phyloP scores from a whole-genome alignment of 202 grass and related monocot genomes.

The Miscanthus sacchariflorus region DNA sequence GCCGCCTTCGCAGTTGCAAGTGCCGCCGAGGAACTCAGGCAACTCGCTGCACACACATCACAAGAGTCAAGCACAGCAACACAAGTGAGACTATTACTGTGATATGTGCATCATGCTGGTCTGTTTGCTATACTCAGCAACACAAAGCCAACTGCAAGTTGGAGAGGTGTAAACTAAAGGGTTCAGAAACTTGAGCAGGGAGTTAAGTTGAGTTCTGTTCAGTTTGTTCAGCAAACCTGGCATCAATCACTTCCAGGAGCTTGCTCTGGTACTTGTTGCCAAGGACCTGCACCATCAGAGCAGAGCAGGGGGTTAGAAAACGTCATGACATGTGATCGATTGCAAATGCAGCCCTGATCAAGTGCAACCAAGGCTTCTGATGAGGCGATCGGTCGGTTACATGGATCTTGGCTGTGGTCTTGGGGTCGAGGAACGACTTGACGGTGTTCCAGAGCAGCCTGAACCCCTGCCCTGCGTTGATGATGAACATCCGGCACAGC shows the following conservation, averaged over 20 bases:
- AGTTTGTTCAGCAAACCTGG: conserved; percentile 57
- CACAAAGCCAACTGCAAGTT: background rate
- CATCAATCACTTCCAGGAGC: conserved; percentile 93
- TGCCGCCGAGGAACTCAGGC: conserved; percentile 93
- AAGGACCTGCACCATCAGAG: conserved; percentile 59
- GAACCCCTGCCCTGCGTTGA: conserved; percentile 95
- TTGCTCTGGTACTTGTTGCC: conserved; percentile 98
- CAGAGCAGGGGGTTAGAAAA: background rate
- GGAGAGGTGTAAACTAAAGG: background rate
- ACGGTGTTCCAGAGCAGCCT: conserved; percentile 96
- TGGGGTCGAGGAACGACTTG: conserved; percentile 97
- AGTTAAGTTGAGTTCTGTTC: background rate
- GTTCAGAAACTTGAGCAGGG: background rate
- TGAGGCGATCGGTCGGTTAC: conserved; percentile 46
- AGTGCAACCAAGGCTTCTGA: background rate
- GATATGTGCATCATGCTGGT: background rate
- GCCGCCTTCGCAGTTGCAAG: conserved; percentile 88
- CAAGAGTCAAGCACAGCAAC: conserved; percentile 3
- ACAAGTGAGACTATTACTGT: background rate
- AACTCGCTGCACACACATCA: conserved; percentile 65
- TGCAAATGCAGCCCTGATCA: background rate
- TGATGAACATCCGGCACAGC: conserved; percentile 96
- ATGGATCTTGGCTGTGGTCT: conserved; percentile 96
- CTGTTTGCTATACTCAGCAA: background rate
- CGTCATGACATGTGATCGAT: background rate